These are phyloP conservation scores for Hanseniaspora vineae DNA, from an alignment of 805 yeast genomes.

Conservation along the genomic window DNA sequence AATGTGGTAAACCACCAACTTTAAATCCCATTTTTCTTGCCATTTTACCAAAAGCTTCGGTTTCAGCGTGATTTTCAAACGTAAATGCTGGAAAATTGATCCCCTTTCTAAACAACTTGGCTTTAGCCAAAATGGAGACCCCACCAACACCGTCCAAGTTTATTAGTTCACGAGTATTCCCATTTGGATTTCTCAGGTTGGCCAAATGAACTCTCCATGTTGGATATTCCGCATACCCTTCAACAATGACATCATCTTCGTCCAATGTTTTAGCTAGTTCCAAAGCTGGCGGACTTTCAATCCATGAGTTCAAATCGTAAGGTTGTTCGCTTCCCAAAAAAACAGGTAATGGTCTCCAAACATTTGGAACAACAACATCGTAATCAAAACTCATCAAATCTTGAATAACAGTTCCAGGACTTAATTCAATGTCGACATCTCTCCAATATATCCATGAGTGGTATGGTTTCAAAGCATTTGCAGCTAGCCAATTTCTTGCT, in stretches of 20 bases:
- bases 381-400: conserved; percentile 55
- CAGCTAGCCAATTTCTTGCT: conserved; percentile 73
- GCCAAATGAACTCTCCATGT: conserved; percentile 79
- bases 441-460: conserved; percentile 91
- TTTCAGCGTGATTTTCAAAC: conserved; percentile 74
- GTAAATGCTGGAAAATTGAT: conserved; percentile 80
- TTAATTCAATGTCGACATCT: conserved; percentile 75
- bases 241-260: conserved; percentile 80
- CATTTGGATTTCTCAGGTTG: conserved; percentile 48
- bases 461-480: conserved; percentile 63
- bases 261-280: conserved; percentile 49
- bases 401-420: conserved; percentile 65
- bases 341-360: conserved; percentile 94
- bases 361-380: conserved; percentile 74
- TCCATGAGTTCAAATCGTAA: conserved; percentile 94
- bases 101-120: conserved; percentile 62
- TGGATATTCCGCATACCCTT: conserved; percentile 78
- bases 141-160: conserved; percentile 82
- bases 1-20: conserved; percentile 84
- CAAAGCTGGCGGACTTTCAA: conserved; percentile 69
- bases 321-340: conserved; percentile 88
- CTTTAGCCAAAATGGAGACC: conserved; percentile 66
- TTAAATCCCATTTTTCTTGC: conserved; percentile 63
- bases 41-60: conserved; percentile 80
- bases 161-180: conserved; percentile 49